Base-by-base conservation (phyloP, 345 rosid species). In the Moringa oleifera region DNA sequence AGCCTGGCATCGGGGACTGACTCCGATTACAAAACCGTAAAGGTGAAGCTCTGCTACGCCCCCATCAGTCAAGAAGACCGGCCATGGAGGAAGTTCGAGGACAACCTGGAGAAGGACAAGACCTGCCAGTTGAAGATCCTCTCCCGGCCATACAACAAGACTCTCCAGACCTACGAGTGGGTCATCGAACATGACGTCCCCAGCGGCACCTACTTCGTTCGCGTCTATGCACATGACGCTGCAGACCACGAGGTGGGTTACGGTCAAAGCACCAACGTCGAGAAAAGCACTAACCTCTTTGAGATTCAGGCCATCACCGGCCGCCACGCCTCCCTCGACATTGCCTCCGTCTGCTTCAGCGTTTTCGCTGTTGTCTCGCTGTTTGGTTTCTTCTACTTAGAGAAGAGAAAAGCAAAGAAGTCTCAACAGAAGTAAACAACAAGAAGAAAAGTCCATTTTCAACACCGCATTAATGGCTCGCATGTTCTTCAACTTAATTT, bases 31-130 rank as follows among this genome's bases (percentile, higher is more conserved):
- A 78, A 77, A 79, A 81, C 61, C 13, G 59, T 84, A 59, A 60
- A 62, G 69, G 77, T 82, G 36, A 72, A 77, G 76, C 80, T 87
- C 0, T 90, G 95, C 75, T 90, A 78, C 71, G 86, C 86, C 10
- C 92, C 92, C 0, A 19, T 81, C 25, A 90, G 97, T 81, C 97
- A 85, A 63, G 69, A 50, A 53, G 90, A 90, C 59, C 81, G 97
- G 23, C 78, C 87, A 0, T 85, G 97, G 97, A 77, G 97, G 49
- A 90, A 75, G 58, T 82, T 90, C 0, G 62, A 7, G 28, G 89
- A 90, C 63, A 25, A 68, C 23, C 62, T 88, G 11, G 15, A 19
- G 46, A 87, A 77, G 68, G 95, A 90, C 81, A 87, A 65, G 76
- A 90, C 87, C 8, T 87, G 97, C 73, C 82, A 60, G 62, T 22